Evolutionary conservation across 2,329 filamentous ascomycete species (phyloP), one percentile per base, ranked within the genome.

Genomic region (Cephalotrichum gorgonifer): DNA sequence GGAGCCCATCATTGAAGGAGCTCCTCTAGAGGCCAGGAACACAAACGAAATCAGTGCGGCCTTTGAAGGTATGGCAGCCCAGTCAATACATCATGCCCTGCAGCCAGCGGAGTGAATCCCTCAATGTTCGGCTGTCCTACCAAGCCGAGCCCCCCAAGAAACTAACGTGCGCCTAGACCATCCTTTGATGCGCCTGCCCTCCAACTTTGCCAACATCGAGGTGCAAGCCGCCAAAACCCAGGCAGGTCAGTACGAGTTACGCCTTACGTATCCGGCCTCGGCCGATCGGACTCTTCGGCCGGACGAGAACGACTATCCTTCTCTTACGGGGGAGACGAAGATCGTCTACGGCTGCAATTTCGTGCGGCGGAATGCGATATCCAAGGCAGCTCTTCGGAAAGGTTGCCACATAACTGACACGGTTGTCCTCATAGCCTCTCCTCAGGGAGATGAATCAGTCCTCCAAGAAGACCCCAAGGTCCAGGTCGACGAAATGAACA

Each of bases 221-320:
- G 55, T 63, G 43, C 67, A 70, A 50, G 60, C 71, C 44, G 57
- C 62, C 46, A 68, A 63, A 53, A 72, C 75, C 58, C 60, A 67
- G 53, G 64, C 67, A 63, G 70, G 70, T 67, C 64, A 74, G 60
- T 77, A 72, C 56, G 70, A 76, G 56, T 76, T 69, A 22, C 28
- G 28, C 33, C 28, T 48, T 38, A 27, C 46, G 38, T 48, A 48
- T 43, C 46, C 46, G 46, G 33, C 30, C 17, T 43, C 38, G 46
- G 25, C 46, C 25, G 38, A 38, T 43, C 38, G 17, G 25, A 43
- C 31, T 15, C 39, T 48, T 12, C 25, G 12, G 8, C 25, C n/a
- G 25, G 46, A 43, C 46, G 46, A 48, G 46, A 43, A 48, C 46
- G 23, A 31, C 26, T 9, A 25, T 14, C 46, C 46, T 17, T 14